Percentiles rank a stretch among this genome's conserved stretches.
Evolutionary conservation across 192 early-diverging fungal species (phyloP).

Genomic region (Coemansia sp.): DNA sequence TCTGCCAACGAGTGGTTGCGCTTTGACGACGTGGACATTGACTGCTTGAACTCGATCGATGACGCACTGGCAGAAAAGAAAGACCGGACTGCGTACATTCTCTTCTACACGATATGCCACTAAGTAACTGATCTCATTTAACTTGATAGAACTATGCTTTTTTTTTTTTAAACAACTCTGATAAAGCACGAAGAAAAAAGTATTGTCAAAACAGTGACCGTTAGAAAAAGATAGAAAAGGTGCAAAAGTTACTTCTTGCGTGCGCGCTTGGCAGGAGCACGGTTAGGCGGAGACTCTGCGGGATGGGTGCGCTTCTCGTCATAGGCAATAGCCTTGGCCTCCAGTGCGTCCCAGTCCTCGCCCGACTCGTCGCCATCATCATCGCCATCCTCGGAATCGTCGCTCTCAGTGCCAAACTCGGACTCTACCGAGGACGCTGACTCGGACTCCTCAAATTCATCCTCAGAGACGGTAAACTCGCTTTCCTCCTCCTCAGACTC

Average conservation of each 20-base stretch:
- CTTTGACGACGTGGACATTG: conserved; percentile 87
- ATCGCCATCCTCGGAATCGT: conserved; percentile 31
- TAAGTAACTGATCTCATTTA: background rate
- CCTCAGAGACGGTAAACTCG: conserved; percentile 65
- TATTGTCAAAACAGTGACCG: background rate
- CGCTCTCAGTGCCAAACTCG: conserved; percentile 55
- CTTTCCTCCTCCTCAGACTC: conserved; percentile 63
- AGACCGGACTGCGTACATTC: conserved; percentile 54
- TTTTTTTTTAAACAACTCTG: background rate
- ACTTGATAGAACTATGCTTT: background rate
- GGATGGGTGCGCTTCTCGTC: conserved; percentile 44
- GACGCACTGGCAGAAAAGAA: conserved; percentile 43
- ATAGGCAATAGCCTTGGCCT: conserved; percentile 71
- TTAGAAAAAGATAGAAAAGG: background rate
- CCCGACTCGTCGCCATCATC: conserved; percentile 65
- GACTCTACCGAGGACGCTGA: conserved; percentile 56
- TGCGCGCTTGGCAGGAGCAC: conserved; percentile 38
- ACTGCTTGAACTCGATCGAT: conserved; percentile 34
- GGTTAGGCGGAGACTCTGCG: conserved; percentile 12
- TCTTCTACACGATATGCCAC: conserved; percentile 47
- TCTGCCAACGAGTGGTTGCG: conserved; percentile 81
- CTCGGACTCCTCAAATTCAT: conserved; percentile 59
- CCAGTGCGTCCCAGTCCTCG: conserved; percentile 81
- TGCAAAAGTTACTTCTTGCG: conserved; percentile 30
- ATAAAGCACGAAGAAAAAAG: background rate